phyloP scores from a whole-genome alignment of 495 filamentous ascomycete genomes.

The Cryomyces minteri region DNA sequence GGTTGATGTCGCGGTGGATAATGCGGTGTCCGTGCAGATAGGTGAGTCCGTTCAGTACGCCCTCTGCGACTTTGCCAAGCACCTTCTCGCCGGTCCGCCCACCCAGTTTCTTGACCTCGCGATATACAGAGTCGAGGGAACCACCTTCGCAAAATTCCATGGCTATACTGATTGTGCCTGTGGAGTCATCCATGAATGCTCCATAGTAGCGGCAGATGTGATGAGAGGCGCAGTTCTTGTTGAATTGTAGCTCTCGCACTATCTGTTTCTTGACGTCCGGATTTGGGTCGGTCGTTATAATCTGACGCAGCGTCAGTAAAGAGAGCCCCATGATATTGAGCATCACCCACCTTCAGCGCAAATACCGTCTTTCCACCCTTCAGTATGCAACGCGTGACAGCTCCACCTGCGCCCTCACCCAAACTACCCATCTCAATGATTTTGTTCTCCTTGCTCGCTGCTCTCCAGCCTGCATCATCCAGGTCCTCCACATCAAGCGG shows the following conservation, averaged over 20 bases:
- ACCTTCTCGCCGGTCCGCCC: conserved; percentile 95
- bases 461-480: conserved; percentile 87
- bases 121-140: conserved; percentile 87
- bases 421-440: conserved; percentile 78
- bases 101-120: conserved; percentile 85
- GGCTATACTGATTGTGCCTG: conserved; percentile 88
- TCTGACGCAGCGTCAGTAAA: conserved; percentile 27
- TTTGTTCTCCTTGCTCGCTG: conserved; percentile 71
- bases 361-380: conserved; percentile 87
- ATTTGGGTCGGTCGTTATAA: conserved; percentile 95
- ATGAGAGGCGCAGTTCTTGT: conserved; percentile 85
- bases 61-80: conserved; percentile 92
- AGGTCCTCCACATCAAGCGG: conserved; percentile 80
- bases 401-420: conserved; percentile 89
- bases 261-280: conserved; percentile 97
- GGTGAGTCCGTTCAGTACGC: conserved; percentile 80
- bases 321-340: neutral
- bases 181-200: conserved; percentile 82
- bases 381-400: conserved; percentile 77
- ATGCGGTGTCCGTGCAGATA: conserved; percentile 96
- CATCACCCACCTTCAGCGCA: conserved; percentile 64
- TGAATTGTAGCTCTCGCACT: conserved; percentile 84
- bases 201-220: conserved; percentile 97
- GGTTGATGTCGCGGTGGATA: conserved; percentile 98
- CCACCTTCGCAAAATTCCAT: conserved; percentile 99